phyloP scores from a whole-genome alignment of 108 stramenopile genomes.

The Cyclotella cryptica region DNA sequence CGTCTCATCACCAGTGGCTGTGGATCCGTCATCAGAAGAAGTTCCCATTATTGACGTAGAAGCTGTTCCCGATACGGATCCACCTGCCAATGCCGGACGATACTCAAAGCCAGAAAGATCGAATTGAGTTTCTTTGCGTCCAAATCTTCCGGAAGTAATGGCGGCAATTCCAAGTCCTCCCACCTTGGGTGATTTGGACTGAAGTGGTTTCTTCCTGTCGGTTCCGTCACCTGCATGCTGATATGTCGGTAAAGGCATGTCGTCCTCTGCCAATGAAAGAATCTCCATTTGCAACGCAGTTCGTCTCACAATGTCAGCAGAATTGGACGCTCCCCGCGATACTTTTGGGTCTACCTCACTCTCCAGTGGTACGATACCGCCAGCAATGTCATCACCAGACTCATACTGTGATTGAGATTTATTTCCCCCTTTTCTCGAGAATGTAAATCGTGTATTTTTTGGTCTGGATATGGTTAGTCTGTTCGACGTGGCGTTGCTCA shows the following conservation, averaged over 20 bases:
- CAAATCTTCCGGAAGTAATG: constrained; percentile 39
- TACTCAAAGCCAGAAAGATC: constrained; percentile 54
- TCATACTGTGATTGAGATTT: constrained; percentile 14
- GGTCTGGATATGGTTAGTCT: neutral
- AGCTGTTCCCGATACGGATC: constrained; percentile 37
- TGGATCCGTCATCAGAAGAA: constrained; percentile 43
- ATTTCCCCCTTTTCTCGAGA: constrained; percentile 26
- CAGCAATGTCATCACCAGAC: constrained; percentile 8
- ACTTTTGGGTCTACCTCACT: constrained; percentile 2
- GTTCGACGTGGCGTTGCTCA: neutral
- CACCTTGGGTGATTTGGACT: constrained; percentile 27
- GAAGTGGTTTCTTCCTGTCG: constrained; percentile 6
- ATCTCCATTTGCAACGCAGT: constrained; percentile 43
- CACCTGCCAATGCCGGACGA: constrained; percentile 12
- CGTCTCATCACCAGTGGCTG: constrained; percentile 35
- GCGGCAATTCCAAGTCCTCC: neutral
- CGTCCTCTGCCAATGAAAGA: constrained; percentile 47
- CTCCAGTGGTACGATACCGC: neutral
- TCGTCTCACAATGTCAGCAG: constrained; percentile 32
- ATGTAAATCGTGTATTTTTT: constrained; percentile 42
- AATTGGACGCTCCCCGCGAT: constrained; percentile 1
- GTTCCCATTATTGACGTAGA: constrained; percentile 36
- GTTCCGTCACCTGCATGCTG: neutral
- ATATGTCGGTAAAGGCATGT: constrained; percentile 48
- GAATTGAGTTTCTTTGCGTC: constrained; percentile 28